These are phyloP conservation scores for Liriodendron chinense DNA, from an alignment of 164 flowering plant genomes.

Conservation along the genomic window DNA sequence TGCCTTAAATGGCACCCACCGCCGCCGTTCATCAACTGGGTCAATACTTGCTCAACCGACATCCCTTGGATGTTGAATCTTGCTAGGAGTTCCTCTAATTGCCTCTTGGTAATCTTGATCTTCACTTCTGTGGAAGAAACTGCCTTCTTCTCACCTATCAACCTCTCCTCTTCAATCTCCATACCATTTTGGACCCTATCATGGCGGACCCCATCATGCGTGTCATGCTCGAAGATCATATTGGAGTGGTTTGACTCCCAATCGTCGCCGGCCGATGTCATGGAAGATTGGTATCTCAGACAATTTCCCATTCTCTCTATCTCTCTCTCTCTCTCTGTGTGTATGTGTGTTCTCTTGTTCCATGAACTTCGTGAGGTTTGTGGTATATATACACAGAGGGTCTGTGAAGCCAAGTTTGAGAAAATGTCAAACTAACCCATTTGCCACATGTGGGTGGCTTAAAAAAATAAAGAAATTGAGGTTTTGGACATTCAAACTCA, in stretches of 20 bases:
- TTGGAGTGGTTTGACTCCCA: neutral
- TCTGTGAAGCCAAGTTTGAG: too few relatives aligned
- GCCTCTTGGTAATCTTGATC: conserved; percentile 9
- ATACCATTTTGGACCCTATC: neutral
- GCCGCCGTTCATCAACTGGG: neutral
- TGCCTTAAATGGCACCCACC: neutral
- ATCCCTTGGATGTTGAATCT: neutral
- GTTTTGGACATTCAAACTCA: too few relatives aligned
- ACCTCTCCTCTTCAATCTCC: neutral
- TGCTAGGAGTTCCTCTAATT: conserved; percentile 7
- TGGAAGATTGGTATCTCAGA: neutral
- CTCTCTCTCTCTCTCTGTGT: too few relatives aligned
- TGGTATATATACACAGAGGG: too few relatives aligned
- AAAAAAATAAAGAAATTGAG: too few relatives aligned
- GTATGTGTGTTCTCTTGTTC: too few relatives aligned
- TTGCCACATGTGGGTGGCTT: too few relatives aligned
- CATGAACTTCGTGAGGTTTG: too few relatives aligned
- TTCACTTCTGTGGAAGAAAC: conserved; percentile 8
- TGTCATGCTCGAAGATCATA: neutral
- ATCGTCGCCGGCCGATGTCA: neutral
- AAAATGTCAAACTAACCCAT: too few relatives aligned
- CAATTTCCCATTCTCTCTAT: neutral
- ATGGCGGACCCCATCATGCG: neutral
- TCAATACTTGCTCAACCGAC: neutral
- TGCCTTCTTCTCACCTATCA: neutral